Evolutionary conservation across 176 grass and related monocot species (phyloP), one percentile per base, ranked within the genome.

Genomic region (Eragrostis nindensis): DNA sequence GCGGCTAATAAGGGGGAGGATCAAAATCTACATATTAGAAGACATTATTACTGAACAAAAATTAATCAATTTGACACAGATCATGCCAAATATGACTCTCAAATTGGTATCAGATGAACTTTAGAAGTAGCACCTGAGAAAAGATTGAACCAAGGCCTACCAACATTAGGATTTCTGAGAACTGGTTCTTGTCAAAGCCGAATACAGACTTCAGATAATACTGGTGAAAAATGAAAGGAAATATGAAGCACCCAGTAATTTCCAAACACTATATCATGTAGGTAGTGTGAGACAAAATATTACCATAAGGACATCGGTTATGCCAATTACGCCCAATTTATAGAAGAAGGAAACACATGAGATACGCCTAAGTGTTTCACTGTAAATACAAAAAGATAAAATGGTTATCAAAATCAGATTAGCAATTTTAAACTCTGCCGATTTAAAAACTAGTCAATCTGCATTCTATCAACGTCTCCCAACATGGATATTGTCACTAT

Each of bases 181-280:
- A 97, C 66, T 97, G 91, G 69, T 97, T 82, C 78, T 94, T 97
- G 72, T 90, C 83, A 86, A 94, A 97, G 55, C 92, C 87, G 86
- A 94, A 97, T 82, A 91, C 85, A 19, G 80, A 84, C 83, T 97
- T 97, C 25, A 97, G 73, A 67, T 97, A 97, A 41, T 97, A 94
- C 89, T 97, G 80, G 49, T 27, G 56, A 24, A 92, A 67, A 69
- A 55, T 64, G 44, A 44, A 68, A 73, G 26, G 18, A 18, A 43
- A 61, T 36, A 47, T 83, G 0, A 79, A 46, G 13, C n/a, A 24
- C 16, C 57, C 22, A 43, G 42, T 26, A 74, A 26, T 40, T 74
- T 61, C 14, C 60, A 25, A 75, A 30, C 2, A 59, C 30, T 43
- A 18, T 70, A 82, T 64, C 29, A 60, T 18, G 25, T 53, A 44